Percentiles rank a stretch among this genome's conserved stretches.
Conservation (phyloP, 345 rosid species). For the Sonneratia alba region DNA sequence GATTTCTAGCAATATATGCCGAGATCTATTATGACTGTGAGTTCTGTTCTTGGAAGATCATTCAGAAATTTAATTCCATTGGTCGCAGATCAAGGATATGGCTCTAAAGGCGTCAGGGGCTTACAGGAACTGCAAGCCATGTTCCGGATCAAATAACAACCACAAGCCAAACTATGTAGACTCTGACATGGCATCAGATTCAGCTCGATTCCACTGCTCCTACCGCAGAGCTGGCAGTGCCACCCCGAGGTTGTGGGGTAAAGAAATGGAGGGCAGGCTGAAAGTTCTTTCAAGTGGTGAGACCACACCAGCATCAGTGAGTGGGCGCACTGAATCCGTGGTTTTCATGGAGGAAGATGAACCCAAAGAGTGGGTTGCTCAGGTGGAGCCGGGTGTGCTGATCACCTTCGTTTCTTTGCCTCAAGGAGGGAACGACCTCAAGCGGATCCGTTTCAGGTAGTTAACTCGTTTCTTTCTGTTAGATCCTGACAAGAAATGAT, state of each 20-base stretch:
- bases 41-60: background rate
- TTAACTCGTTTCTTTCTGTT: slow-evolving; percentile 5
- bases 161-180: slow-evolving; percentile 37
- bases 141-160: slow-evolving; percentile 57
- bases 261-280: slow-evolving; percentile 71
- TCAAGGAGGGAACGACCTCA: slow-evolving; percentile 70
- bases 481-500: slow-evolving; percentile 9
- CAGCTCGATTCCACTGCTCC: slow-evolving; percentile 55
- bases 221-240: slow-evolving; percentile 65
- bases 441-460: slow-evolving; percentile 22
- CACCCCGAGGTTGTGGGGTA: slow-evolving; percentile 59
- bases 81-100: slow-evolving; percentile 74
- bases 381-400: slow-evolving; percentile 97
- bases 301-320: slow-evolving; percentile 74
- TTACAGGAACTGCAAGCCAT: slow-evolving; percentile 80
- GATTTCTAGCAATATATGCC: background rate
- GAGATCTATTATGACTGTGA: background rate
- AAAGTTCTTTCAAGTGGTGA: slow-evolving; percentile 87
- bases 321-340: slow-evolving; percentile 71
- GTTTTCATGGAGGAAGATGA: slow-evolving; percentile 85
- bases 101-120: slow-evolving; percentile 93
- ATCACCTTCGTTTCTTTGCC: slow-evolving; percentile 85
- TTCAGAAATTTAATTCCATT: background rate
- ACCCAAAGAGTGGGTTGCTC: slow-evolving; percentile 98
- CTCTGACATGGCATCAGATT: slow-evolving; percentile 57